phyloP scores from a whole-genome alignment of 352 stramenopile species.

The Pythium graminicola region DNA sequence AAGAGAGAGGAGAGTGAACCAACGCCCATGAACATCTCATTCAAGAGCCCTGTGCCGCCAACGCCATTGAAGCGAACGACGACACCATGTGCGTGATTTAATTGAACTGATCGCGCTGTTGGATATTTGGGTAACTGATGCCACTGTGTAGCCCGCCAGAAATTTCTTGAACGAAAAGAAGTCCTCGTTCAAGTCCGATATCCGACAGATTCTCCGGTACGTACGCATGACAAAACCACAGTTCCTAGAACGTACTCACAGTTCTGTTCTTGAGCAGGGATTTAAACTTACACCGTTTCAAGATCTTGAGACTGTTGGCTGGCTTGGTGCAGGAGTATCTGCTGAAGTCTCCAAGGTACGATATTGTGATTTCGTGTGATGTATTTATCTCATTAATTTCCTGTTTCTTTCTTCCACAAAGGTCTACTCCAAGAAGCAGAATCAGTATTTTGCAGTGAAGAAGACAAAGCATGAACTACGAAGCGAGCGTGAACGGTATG shows the following conservation, averaged over 20 bases:
- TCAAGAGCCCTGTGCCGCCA: conserved; percentile 22
- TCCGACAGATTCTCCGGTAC: conserved; percentile 11
- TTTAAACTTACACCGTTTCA: conserved; percentile 27
- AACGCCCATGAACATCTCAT: conserved; percentile 7
- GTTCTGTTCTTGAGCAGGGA: neutral
- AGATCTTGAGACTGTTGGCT: conserved; percentile 45
- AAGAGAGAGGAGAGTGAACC: neutral
- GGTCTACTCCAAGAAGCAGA: conserved; percentile 33
- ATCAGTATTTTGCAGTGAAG: conserved; percentile 62
- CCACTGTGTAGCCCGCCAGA: conserved; percentile 13
- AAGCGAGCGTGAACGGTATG: conserved; percentile 65
- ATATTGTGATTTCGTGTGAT: neutral
- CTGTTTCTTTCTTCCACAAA: conserved; percentile 6
- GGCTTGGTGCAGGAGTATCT: conserved; percentile 61
- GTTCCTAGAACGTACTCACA: neutral
- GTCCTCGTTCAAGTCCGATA: conserved; percentile 20
- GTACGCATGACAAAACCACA: neutral
- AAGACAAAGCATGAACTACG: conserved; percentile 74
- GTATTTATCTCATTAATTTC: neutral
- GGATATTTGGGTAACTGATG: no score
- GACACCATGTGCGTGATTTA: conserved; percentile 19
- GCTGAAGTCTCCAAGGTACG: conserved; percentile 66
- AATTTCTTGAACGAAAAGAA: conserved; percentile 19
- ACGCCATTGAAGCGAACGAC: conserved; percentile 21
- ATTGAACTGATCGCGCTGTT: neutral